Evolutionary conservation across 768 basidiomycete genomes (phyloP).

Genomic region (Trametes gibbosa): DNA sequence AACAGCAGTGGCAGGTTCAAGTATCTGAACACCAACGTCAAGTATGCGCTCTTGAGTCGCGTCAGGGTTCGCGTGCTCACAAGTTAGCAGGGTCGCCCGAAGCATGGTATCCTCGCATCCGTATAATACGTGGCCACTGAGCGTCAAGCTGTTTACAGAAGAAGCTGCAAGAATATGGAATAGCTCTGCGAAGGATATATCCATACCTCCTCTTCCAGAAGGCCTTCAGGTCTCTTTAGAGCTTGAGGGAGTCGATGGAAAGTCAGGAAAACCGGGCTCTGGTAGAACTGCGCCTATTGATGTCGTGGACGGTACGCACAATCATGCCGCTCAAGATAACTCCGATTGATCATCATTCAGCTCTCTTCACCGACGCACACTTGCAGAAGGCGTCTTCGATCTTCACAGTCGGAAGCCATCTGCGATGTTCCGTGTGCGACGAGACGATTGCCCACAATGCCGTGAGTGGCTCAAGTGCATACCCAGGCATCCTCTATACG

Average conservation of each 20-base stretch:
- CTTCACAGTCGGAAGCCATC: slow-evolving; percentile 32
- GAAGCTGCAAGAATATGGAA: slow-evolving; percentile 59
- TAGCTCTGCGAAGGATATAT: slow-evolving; percentile 25
- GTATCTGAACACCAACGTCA: slow-evolving; percentile 44
- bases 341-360: no score
- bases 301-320: slow-evolving; percentile 61
- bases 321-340: no score
- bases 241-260: slow-evolving; percentile 70
- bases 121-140: slow-evolving; percentile 70
- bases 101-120: slow-evolving; percentile 65
- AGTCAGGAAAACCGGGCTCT: slow-evolving; percentile 50
- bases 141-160: slow-evolving; percentile 70
- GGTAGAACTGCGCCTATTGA: slow-evolving; percentile 55
- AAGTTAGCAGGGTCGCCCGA: slow-evolving; percentile 47
- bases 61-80: background rate
- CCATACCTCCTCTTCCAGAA: slow-evolving; percentile 42
- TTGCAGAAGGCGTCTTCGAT: slow-evolving; percentile 48
- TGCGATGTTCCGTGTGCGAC: slow-evolving; percentile 50
- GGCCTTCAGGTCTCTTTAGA: slow-evolving; percentile 54
- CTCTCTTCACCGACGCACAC: slow-evolving; percentile 46
- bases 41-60: slow-evolving; percentile 34
- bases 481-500: background rate
- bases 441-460: slow-evolving; percentile 40
- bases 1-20: slow-evolving; percentile 26
- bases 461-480: slow-evolving; percentile 33